Percentiles rank a stretch among this genome's conserved stretches.
These are phyloP conservation scores for Chenopodium suecicum DNA, from an alignment of 148 eudicot genomes.

Conservation along the genomic window DNA sequence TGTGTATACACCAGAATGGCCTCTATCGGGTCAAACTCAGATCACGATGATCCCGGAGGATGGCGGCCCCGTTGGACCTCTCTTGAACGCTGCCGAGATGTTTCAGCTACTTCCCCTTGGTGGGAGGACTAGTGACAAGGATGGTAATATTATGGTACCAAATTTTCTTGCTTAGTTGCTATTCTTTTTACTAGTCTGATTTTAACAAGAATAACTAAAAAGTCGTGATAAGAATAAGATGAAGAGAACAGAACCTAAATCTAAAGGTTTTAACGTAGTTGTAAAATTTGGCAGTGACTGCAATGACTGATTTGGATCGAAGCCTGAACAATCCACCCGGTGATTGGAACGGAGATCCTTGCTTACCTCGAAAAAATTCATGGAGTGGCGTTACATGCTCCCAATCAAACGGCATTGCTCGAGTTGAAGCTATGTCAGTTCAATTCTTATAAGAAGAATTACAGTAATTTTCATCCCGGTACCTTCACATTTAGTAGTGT, in stretches of 20 bases:
- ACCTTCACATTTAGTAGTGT: neutral
- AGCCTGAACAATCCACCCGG: slow-evolving; percentile 49
- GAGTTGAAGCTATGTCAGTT: slow-evolving; percentile 69
- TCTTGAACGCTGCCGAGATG: slow-evolving; percentile 78
- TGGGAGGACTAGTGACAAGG: slow-evolving; percentile 51
- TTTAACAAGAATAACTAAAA: too few species aligned
- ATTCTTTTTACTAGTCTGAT: too few species aligned
- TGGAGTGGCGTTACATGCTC: slow-evolving; percentile 78
- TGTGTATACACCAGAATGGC: slow-evolving; percentile 62
- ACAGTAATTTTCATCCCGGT: neutral
- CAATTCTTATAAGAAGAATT: neutral
- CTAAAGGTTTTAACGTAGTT: too few species aligned
- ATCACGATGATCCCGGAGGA: slow-evolving; percentile 47
- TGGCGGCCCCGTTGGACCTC: slow-evolving; percentile 68
- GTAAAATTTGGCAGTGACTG: slow-evolving; percentile 37
- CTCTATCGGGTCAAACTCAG: slow-evolving; percentile 54
- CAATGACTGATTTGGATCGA: slow-evolving; percentile 47
- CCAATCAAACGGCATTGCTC: slow-evolving; percentile 24
- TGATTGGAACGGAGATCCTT: slow-evolving; percentile 94
- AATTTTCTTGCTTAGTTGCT: neutral
- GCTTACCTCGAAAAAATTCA: slow-evolving; percentile 57
- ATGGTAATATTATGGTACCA: slow-evolving; percentile 47
- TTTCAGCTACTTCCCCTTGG: slow-evolving; percentile 53
- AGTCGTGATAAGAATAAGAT: too few species aligned
- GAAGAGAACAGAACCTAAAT: too few species aligned